These are phyloP conservation scores for Dothideomycetidae sp. DNA, from an alignment of 2,329 filamentous ascomycete genomes.

Conservation along the genomic window DNA sequence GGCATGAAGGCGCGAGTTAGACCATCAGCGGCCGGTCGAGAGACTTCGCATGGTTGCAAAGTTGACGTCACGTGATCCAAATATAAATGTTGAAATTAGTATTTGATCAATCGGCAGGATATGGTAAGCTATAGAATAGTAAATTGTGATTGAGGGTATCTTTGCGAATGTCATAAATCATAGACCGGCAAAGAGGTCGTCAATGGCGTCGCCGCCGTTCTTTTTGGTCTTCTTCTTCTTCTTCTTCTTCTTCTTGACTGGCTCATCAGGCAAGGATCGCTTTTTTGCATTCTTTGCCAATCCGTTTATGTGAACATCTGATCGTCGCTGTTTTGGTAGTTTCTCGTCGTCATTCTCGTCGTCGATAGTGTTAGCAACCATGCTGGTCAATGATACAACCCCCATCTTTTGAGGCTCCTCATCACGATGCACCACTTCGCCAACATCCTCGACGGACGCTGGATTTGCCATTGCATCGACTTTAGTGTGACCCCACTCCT, in stretches of 20 bases:
- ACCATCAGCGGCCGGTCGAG: too few relatives aligned
- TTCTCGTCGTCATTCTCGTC: too few relatives aligned
- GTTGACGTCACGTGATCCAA: too few relatives aligned
- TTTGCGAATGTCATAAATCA: constrained; percentile 17
- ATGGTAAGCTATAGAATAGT: too few relatives aligned
- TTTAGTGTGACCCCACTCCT: constrained; percentile 12
- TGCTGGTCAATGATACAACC: constrained; percentile 1
- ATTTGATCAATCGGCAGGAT: too few relatives aligned
- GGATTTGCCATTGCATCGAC: background rate
- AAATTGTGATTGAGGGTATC: too few relatives aligned
- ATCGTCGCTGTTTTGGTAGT: too few relatives aligned
- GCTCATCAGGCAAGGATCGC: background rate
- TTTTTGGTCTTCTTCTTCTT: constrained; percentile 42
- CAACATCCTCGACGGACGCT: constrained; percentile 15
- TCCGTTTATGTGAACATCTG: too few relatives aligned
- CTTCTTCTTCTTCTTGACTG: constrained; percentile 18
- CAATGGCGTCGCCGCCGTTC: constrained; percentile 51
- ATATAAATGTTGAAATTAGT: too few relatives aligned
- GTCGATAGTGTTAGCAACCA: too few relatives aligned
- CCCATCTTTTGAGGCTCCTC: constrained; percentile 7
- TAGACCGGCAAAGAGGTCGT: constrained; percentile 53
- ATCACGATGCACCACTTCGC: constrained; percentile 23
- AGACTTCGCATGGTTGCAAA: too few relatives aligned
- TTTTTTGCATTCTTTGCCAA: background rate
- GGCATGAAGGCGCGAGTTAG: too few relatives aligned